Percentiles rank a stretch among this genome's conserved stretches.
Evolutionary conservation across 1,284 basidiomycete species (phyloP).

Genomic region (Vanrija sp.): DNA sequence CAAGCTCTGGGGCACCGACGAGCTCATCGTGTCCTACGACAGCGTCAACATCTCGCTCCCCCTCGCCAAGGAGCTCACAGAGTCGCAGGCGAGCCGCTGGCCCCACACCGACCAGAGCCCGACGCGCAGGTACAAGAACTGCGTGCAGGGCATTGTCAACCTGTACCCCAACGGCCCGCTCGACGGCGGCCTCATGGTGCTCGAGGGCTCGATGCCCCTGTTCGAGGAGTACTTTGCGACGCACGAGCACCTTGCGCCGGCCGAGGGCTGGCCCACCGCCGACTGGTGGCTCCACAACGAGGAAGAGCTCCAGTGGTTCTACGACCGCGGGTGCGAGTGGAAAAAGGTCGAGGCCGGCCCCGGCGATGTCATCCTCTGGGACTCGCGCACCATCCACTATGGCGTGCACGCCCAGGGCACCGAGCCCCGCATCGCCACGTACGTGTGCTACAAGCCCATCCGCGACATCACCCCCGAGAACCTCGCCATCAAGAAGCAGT

Average conservation of each 20-base stretch:
- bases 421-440: conserved; percentile 35
- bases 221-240: conserved; percentile 45
- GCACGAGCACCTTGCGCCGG: conserved; percentile 34
- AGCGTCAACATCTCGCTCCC: conserved; percentile 47
- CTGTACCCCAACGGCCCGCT: conserved; percentile 45
- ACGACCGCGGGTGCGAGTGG: conserved; percentile 39
- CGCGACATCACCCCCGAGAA: conserved; percentile 23
- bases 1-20: conserved; percentile 47
- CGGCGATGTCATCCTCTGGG: conserved; percentile 41
- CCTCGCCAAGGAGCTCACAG: conserved; percentile 24
- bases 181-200: conserved; percentile 50
- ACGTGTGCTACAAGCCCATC: conserved; percentile 44
- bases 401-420: conserved; percentile 32
- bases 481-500: conserved; percentile 21
- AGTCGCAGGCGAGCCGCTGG: conserved; percentile 31
- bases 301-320: conserved; percentile 33
- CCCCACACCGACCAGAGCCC: conserved; percentile 48
- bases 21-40: conserved; percentile 46
- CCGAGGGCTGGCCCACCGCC: conserved; percentile 36
- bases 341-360: conserved; percentile 31
- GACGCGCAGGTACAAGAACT: conserved; percentile 40
- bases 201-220: conserved; percentile 40
- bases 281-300: conserved; percentile 42
- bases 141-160: conserved; percentile 50
- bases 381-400: conserved; percentile 31